Conservation (phyloP, 2,329 filamentous ascomycete genomes). For the Penicillium sp. region DNA sequence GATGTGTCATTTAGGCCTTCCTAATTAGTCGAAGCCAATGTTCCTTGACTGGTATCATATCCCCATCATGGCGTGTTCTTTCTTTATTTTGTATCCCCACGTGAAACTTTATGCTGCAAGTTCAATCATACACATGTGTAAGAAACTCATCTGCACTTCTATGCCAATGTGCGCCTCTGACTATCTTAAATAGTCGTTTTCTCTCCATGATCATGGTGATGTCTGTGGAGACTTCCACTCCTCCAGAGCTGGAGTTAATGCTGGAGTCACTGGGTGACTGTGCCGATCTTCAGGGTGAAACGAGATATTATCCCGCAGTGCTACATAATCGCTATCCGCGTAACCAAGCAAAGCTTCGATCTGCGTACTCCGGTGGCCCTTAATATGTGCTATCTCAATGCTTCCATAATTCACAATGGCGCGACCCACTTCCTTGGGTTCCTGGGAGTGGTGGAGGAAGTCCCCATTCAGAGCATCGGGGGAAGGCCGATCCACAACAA, state of each 20-base stretch:
- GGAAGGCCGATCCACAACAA: conserved; percentile 68
- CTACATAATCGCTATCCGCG: conserved; percentile 92
- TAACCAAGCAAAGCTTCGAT: conserved; percentile 82
- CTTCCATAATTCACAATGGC: conserved; percentile 93
- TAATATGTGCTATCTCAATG: conserved; percentile 77
- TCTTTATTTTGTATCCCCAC: not conserved
- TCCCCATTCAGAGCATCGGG: conserved; percentile 43
- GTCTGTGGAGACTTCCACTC: conserved; percentile 18
- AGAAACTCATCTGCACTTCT: not conserved
- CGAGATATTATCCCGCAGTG: conserved; percentile 81
- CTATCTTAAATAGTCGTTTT: not conserved
- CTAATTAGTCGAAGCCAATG: not conserved
- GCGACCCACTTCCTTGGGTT: conserved; percentile 73
- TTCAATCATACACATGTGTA: not conserved
- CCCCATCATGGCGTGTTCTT: not conserved
- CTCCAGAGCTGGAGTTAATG: conserved; percentile 26
- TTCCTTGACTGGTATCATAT: not conserved
- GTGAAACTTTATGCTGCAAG: not conserved
- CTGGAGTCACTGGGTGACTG: conserved; percentile 16
- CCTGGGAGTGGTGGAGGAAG: conserved; percentile 38
- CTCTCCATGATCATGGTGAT: not conserved
- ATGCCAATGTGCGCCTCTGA: not conserved
- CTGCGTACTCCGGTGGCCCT: conserved; percentile 77
- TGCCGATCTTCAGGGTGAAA: conserved; percentile 42
- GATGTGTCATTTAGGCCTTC: not conserved